A percentile compares a stretch with the other conserved stretches of the same genome.
phyloP scores from a whole-genome alignment of 805 yeast genomes.

The Candida khao-thaluensis region DNA sequence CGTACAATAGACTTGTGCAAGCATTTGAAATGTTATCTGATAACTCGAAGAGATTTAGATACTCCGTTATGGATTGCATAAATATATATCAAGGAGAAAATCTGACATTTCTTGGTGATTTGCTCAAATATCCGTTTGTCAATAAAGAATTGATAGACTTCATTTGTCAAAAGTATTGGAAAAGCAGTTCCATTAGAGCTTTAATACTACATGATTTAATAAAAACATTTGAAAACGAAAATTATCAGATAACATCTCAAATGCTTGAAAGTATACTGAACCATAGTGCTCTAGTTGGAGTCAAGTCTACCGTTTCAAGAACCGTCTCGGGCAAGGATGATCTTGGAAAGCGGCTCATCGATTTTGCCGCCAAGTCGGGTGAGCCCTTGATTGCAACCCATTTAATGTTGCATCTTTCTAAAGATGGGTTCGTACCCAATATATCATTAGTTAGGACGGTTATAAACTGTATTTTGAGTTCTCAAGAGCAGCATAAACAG shows the following conservation, averaged over 20 bases:
- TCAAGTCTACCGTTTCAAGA: neutral
- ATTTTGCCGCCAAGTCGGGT: conserved; percentile 20
- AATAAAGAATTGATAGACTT: conserved; percentile 20
- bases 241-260: conserved; percentile 8
- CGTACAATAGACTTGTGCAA: conserved; percentile 18
- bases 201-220: conserved; percentile 20
- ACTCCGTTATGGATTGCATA: conserved; percentile 17
- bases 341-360: conserved; percentile 11
- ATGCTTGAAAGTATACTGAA: conserved; percentile 10
- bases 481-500: conserved; percentile 9
- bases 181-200: conserved; percentile 20
- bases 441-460: neutral
- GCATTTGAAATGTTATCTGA: conserved; percentile 16
- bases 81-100: conserved; percentile 14
- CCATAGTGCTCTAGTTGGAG: conserved; percentile 9
- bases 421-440: conserved; percentile 4
- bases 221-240: conserved; percentile 9
- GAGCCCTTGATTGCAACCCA: conserved; percentile 25
- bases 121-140: conserved; percentile 19
- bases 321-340: neutral
- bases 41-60: conserved; percentile 11
- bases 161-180: conserved; percentile 15
- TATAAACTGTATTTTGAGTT: conserved; percentile 15
- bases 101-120: conserved; percentile 20
- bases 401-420: conserved; percentile 14